A percentile compares a stretch with the other conserved stretches of the same genome.
phyloP scores from a whole-genome alignment of 257 asterid species.

The Solanum raphanifolium region DNA sequence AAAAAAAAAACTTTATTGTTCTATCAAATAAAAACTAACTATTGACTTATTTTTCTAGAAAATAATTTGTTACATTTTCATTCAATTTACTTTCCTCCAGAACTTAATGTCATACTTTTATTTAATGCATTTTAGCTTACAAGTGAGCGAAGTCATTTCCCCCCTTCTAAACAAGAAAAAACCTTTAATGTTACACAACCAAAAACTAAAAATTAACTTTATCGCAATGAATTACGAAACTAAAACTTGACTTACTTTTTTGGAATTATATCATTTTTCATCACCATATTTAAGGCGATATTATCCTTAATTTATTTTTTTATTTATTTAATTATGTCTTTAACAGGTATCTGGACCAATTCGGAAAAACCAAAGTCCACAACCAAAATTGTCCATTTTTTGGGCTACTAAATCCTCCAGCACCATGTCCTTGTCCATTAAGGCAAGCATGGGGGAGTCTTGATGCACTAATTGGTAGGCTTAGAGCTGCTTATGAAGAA shows the following conservation, averaged over 20 bases:
- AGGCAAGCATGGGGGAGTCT: conserved; percentile 42
- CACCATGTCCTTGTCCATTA: conserved; percentile 27
- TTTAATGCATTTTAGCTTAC: not conserved
- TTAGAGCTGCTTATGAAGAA: conserved; percentile 34
- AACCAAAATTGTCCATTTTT: conserved; percentile 26
- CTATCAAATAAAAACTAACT: not conserved
- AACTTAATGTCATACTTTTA: not conserved
- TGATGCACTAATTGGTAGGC: conserved; percentile 32
- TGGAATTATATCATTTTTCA: no score
- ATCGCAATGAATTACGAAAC: not conserved
- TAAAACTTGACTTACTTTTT: not conserved
- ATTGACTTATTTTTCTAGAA: no score
- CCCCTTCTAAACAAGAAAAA: not conserved
- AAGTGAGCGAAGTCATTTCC: not conserved
- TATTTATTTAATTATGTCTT: not conserved
- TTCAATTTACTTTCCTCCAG: not conserved
- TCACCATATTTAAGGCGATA: not conserved
- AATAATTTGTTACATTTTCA: not conserved
- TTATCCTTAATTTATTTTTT: not conserved
- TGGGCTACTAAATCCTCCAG: conserved; percentile 21
- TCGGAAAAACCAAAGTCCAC: conserved; percentile 31
- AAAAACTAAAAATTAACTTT: not conserved
- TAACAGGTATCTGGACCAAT: conserved; percentile 17
- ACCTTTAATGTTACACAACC: not conserved
- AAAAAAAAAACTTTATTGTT: not conserved